Evolutionary conservation across 2,329 filamentous ascomycete genomes (phyloP), one percentile per base, ranked within the genome.

Genomic region (Keithomyces neogunnii): DNA sequence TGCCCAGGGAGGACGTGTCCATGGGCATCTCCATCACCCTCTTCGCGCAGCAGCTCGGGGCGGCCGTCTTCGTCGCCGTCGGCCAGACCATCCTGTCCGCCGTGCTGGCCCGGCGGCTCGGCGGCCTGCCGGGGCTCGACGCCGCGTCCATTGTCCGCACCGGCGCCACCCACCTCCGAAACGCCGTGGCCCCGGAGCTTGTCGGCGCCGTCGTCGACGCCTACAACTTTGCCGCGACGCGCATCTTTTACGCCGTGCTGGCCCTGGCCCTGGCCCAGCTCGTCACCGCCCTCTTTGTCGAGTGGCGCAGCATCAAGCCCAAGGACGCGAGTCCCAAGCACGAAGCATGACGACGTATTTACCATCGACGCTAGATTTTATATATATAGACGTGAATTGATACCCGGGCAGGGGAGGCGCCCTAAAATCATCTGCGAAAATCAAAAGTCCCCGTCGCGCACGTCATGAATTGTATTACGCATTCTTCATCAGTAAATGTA

Each of bases 231-330:
- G 78, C 83, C 0, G 70, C 86, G 38, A 80, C 76, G 1, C 69
- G 78, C 52, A 81, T 82, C 3, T 89, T 86, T 62, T 76, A 85
- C 52, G 78, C 82, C 1, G 74, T 74, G 3, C 69, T 84, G 48
- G 84, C 77, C 0, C 66, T 85, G 54, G 73, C 76, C 0, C 66
- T 74, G 5, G 60, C 78, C 2, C 77, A 78, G 9, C 69, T 87
- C 5, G n/a, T 84, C 8, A 81, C 77, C 6, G 74, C 79, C 0
- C 59, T 78, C 2, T 75, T 74, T 28, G 76, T 88, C 57, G 77
- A 87, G 64, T 88, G 85, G 85, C 81, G 73, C 63, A 82, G 71
- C 56, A 81, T 88, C 60, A 87, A 78, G 59, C 50, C 31, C 4
- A 59, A 61, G 53, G 32, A 44, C 4, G 40, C 40, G 5, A 9